Base-by-base conservation (phyloP, 1,139 yeast genomes). In the Saccharomyces hybrid region DNA sequence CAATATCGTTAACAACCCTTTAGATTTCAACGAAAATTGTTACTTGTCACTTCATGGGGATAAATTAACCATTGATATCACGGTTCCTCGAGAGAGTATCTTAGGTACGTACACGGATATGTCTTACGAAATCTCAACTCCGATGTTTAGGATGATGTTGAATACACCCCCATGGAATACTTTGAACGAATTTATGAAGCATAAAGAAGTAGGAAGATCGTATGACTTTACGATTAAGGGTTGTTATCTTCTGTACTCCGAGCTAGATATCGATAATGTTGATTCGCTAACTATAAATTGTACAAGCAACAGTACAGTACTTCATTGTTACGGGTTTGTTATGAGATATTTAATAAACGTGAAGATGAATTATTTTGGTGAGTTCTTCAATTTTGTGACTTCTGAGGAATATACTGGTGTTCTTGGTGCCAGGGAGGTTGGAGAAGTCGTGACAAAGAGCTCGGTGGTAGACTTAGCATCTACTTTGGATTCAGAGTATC, bases 161-260 rank as follows among this genome's bases (percentile, higher is more conserved):
- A 86, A 84, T 57, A 81, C 95, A 0, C 98, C 98, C 0, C 86
- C 93, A 0, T 93, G 98, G 96, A 95, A 89, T 65, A 90, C 98
- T 0, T 74, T 83, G 16, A 79, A 83, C 60, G 84, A 87, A 50
- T 93, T 91, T 61, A 70, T 86, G 72, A 78, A 77, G 52, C 75
- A 78, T 28, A 78, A 81, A 19, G 81, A 80, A 48, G 73, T 84
- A 29, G 98, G 96, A 0, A 74, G 82, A 55, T 82, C 89, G 0
- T 74, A 79, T 48, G 78, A 83, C 54, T 86, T 90, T 61, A 71
- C 69, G 1, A 70, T 89, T 24, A 73, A 72, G 2, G 96, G 96
- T 0, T 77, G 83, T 0, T 88, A 89, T 66, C 79, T 86, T 0
- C 83, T 81, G 63, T 80, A 76, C 67, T 72, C 79, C 28, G 74